Conservation (phyloP, 2,329 filamentous ascomycete genomes). For the Hypoxylon sp. region DNA sequence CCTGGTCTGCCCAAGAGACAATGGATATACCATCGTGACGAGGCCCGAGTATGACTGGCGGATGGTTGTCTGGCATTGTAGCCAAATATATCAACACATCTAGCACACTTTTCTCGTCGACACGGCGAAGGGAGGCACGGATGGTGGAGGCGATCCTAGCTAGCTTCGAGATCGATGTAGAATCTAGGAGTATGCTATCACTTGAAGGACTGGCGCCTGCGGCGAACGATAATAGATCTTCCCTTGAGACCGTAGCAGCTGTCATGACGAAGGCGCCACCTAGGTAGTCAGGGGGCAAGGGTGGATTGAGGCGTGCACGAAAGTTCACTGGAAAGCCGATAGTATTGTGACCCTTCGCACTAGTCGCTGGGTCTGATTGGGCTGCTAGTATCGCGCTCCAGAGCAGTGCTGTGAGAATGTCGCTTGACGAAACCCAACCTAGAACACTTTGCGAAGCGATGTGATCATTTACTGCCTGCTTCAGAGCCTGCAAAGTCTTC, state of each 20-base stretch:
- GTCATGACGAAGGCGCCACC: constrained; percentile 52
- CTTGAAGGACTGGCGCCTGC: neutral
- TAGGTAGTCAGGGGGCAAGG: constrained; percentile 48
- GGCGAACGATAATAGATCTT: constrained; percentile 39
- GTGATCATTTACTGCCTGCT: constrained; percentile 42
- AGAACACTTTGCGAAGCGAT: constrained; percentile 19
- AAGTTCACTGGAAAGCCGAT: constrained; percentile 53
- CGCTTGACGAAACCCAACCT: constrained; percentile 51
- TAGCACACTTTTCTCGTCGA: constrained; percentile 43
- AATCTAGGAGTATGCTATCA: neutral
- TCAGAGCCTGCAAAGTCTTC: constrained; percentile 40
- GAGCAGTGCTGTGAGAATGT: constrained; percentile 50
- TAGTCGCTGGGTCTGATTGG: constrained; percentile 12
- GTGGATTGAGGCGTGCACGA: constrained; percentile 43
- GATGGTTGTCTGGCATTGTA: constrained; percentile 20
- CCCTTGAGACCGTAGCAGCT: constrained; percentile 28
- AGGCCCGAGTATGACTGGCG: constrained; percentile 41
- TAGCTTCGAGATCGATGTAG: constrained; percentile 24
- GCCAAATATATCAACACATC: constrained; percentile 44
- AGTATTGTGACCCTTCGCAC: constrained; percentile 31
- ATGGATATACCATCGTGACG: constrained; percentile 48
- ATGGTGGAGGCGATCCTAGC: constrained; percentile 45
- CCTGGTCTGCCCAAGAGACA: constrained; percentile 54
- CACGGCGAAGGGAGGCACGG: constrained; percentile 36
- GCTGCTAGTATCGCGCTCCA: constrained; percentile 50